These are phyloP conservation scores for Cryphonectria nitschkei DNA, from an alignment of 2,329 filamentous ascomycete species.

Conservation along the genomic window DNA sequence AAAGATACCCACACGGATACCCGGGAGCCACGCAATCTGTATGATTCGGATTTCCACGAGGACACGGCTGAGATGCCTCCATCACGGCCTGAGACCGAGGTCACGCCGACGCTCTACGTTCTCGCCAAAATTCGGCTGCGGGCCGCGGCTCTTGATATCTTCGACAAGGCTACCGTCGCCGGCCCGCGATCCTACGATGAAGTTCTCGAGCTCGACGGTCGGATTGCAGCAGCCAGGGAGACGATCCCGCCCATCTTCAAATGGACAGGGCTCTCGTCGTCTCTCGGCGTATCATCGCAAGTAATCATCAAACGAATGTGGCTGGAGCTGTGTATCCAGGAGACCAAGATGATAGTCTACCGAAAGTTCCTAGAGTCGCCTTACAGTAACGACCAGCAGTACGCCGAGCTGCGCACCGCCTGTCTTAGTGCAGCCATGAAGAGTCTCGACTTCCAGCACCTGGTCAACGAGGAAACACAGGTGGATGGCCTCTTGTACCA, in stretches of 20 bases:
- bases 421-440: slow-evolving; percentile 52
- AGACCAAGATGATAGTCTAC: slow-evolving; percentile 57
- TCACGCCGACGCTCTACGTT: slow-evolving; percentile 34
- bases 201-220: slow-evolving; percentile 33
- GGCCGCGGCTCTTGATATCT: slow-evolving; percentile 28
- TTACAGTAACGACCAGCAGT: slow-evolving; percentile 38
- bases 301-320: slow-evolving; percentile 56
- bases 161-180: slow-evolving; percentile 30
- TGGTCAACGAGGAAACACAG: slow-evolving; percentile 52
- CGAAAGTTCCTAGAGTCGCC: slow-evolving; percentile 51
- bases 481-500: slow-evolving; percentile 47
- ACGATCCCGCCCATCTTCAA: slow-evolving; percentile 30
- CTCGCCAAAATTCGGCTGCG: slow-evolving; percentile 33
- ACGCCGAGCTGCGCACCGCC: slow-evolving; percentile 46
- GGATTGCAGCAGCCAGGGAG: slow-evolving; percentile 27
- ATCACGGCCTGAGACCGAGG: slow-evolving; percentile 38
- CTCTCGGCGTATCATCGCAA: slow-evolving; percentile 52
- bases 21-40: slow-evolving; percentile 46
- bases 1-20: slow-evolving; percentile 45
- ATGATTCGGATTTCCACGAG: slow-evolving; percentile 47
- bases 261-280: slow-evolving; percentile 34
- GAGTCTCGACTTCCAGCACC: slow-evolving; percentile 52
- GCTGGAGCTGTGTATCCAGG: slow-evolving; percentile 54
- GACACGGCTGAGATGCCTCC: slow-evolving; percentile 43
- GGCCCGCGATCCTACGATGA: slow-evolving; percentile 32